A percentile compares a stretch with the other conserved stretches of the same genome.
Conservation (phyloP, 2,329 filamentous ascomycete genomes). For the Penicillium palitans region DNA sequence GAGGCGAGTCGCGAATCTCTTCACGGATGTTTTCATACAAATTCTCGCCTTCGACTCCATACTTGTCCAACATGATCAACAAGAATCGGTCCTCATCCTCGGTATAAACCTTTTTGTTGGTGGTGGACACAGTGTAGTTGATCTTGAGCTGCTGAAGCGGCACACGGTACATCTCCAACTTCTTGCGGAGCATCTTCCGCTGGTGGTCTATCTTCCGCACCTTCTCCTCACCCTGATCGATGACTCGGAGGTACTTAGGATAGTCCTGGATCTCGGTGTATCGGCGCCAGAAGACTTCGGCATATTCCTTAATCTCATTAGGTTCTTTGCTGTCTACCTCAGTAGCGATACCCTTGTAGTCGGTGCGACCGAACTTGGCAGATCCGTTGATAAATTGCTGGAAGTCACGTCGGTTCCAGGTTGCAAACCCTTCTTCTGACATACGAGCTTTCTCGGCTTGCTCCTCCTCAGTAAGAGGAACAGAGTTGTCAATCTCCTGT, state of each 20-base stretch:
- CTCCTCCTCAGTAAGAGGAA: constrained; percentile 84
- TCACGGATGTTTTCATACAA: constrained; percentile 95
- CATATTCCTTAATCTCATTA: constrained; percentile 84
- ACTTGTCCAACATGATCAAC: constrained; percentile 86
- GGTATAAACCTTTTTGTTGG: constrained; percentile 99
- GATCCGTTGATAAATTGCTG: constrained; percentile 97
- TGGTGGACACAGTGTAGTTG: constrained; percentile 97
- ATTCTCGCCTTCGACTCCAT: constrained; percentile 85
- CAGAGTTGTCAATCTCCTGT: constrained; percentile 88
- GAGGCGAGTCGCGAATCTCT: constrained; percentile 87
- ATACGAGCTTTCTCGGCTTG: constrained; percentile 80
- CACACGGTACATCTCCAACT: constrained; percentile 95
- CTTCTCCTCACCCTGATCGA: constrained; percentile 91
- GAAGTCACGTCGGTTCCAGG: constrained; percentile 97
- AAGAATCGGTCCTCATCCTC: constrained; percentile 97
- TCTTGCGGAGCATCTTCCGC: constrained; percentile 88
- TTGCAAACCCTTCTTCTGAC: constrained; percentile 79
- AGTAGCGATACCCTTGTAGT: constrained; percentile 79
- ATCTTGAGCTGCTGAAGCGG: constrained; percentile 97
- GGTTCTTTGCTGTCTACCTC: constrained; percentile 90
- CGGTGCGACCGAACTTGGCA: constrained; percentile 83
- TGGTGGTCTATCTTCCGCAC: constrained; percentile 87
- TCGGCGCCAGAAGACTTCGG: constrained; percentile 94
- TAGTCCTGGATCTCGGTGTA: constrained; percentile 90
- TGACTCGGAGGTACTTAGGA: constrained; percentile 80